A percentile compares a stretch with the other conserved stretches of the same genome.
Evolutionary conservation across 1,139 yeast species (phyloP).

Genomic region (Suhomyces maxii): DNA sequence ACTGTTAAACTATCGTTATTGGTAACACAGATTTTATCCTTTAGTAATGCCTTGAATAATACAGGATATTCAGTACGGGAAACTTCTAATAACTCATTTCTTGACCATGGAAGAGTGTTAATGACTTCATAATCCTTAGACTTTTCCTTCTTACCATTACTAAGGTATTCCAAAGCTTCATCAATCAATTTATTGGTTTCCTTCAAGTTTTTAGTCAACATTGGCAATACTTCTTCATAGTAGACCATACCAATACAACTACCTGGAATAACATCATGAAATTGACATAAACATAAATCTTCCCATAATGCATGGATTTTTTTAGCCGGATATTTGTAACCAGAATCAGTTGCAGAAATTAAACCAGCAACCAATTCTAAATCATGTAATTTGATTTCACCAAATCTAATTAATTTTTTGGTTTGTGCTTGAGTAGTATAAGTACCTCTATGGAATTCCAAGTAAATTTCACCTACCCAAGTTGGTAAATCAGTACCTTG

Average conservation of each 20-base stretch:
- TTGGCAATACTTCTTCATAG: constrained; percentile 84
- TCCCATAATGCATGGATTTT: constrained; percentile 80
- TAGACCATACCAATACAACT: constrained; percentile 94
- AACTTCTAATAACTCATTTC: constrained; percentile 53
- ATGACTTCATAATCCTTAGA: constrained; percentile 29
- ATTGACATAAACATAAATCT: constrained; percentile 84
- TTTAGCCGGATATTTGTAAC: constrained; percentile 68
- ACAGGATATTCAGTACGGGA: constrained; percentile 11
- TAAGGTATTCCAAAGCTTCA: constrained; percentile 42
- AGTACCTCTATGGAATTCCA: constrained; percentile 96
- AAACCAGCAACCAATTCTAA: constrained; percentile 80
- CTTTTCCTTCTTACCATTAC: constrained; percentile 12
- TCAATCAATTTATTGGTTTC: constrained; percentile 53
- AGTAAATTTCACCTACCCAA: constrained; percentile 92
- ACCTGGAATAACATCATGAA: constrained; percentile 96
- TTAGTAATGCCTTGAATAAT: constrained; percentile 10
- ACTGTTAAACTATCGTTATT: constrained; percentile 8
- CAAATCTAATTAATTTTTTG: constrained; percentile 73
- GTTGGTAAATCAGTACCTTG: constrained; percentile 70
- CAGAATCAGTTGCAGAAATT: constrained; percentile 54
- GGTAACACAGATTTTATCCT: neutral
- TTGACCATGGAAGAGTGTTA: constrained; percentile 71
- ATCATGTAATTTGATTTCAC: constrained; percentile 82
- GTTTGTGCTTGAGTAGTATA: constrained; percentile 91
- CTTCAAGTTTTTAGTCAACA: constrained; percentile 59